Conservation (phyloP, 106 monocot genomes). For the Platanthera zijinensis region DNA sequence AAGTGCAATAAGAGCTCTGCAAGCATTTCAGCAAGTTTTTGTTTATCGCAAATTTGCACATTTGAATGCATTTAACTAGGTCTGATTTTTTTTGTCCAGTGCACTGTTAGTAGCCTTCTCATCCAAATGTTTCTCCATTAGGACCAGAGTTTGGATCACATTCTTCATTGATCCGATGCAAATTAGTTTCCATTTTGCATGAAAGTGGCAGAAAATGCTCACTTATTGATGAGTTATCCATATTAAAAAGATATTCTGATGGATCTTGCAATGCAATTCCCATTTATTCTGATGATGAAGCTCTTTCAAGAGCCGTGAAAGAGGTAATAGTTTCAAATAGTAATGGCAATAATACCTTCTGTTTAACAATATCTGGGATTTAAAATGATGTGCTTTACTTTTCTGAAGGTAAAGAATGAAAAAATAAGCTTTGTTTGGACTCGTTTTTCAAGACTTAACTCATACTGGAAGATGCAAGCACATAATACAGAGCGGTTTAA, state of each 20-base stretch:
- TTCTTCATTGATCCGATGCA: conserved; percentile 38
- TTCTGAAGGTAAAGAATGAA: conserved; percentile 66
- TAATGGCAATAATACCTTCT: not conserved
- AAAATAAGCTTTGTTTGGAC: conserved; percentile 81
- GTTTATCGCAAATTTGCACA: not conserved
- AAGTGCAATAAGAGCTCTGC: not conserved
- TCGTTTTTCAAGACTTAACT: conserved; percentile 64
- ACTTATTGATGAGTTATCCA: conserved; percentile 61
- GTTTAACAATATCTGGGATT: not conserved
- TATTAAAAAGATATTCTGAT: conserved; percentile 84
- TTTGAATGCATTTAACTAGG: not conserved
- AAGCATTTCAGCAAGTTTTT: not conserved
- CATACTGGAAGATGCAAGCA: conserved; percentile 49
- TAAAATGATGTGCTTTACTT: conserved; percentile 8
- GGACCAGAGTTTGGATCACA: conserved; percentile 86
- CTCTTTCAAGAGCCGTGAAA: conserved; percentile 72
- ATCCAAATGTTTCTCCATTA: conserved; percentile 13
- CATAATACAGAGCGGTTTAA: conserved; percentile 47
- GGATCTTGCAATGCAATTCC: conserved; percentile 76
- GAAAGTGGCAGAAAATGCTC: conserved; percentile 69
- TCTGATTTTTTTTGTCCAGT: not conserved
- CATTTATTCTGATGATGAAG: conserved; percentile 66
- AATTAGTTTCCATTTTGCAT: conserved; percentile 60
- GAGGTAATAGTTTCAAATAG: conserved; percentile 39
- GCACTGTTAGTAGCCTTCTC: not conserved